phyloP scores from a whole-genome alignment of 495 filamentous ascomycete genomes.

The Aspergillus ellipticus region DNA sequence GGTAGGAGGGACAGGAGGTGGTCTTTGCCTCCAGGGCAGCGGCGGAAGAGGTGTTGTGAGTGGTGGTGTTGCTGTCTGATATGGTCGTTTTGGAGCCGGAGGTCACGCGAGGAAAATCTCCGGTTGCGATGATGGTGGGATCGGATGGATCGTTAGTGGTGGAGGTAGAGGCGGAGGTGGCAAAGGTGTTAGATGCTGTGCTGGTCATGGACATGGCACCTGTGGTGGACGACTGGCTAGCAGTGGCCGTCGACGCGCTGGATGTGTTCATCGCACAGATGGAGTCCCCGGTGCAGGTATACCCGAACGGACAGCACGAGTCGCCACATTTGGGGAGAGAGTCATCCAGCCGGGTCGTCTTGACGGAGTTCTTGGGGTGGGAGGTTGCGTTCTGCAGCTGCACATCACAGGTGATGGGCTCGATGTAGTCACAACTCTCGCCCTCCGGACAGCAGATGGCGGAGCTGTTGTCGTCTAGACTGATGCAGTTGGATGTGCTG shows the following conservation, averaged over 20 bases:
- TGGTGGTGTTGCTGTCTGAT: slow-evolving; percentile 16
- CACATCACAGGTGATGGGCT: slow-evolving; percentile 69
- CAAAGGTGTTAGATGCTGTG: neutral
- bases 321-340: slow-evolving; percentile 54
- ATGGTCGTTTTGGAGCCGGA: slow-evolving; percentile 1
- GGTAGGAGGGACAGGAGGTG: slow-evolving; percentile 41
- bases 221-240: neutral
- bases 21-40: slow-evolving; percentile 10
- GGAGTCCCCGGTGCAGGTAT: slow-evolving; percentile 54
- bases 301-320: slow-evolving; percentile 76
- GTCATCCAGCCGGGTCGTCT: slow-evolving; percentile 61
- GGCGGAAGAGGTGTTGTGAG: slow-evolving; percentile 17
- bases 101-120: neutral
- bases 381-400: slow-evolving; percentile 58
- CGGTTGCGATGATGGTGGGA: neutral
- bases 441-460: slow-evolving; percentile 74
- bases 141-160: neutral
- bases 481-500: slow-evolving; percentile 54
- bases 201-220: neutral
- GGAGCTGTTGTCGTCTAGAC: slow-evolving; percentile 62
- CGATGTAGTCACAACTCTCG: slow-evolving; percentile 58
- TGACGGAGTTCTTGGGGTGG: slow-evolving; percentile 60
- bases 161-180: neutral
- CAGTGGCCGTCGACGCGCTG: slow-evolving; percentile 13
- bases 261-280: slow-evolving; percentile 36